Evolutionary conservation across 2,329 filamentous ascomycete species (phyloP), one percentile per base, ranked within the genome.

Genomic region (Macrophomina phaseolina): DNA sequence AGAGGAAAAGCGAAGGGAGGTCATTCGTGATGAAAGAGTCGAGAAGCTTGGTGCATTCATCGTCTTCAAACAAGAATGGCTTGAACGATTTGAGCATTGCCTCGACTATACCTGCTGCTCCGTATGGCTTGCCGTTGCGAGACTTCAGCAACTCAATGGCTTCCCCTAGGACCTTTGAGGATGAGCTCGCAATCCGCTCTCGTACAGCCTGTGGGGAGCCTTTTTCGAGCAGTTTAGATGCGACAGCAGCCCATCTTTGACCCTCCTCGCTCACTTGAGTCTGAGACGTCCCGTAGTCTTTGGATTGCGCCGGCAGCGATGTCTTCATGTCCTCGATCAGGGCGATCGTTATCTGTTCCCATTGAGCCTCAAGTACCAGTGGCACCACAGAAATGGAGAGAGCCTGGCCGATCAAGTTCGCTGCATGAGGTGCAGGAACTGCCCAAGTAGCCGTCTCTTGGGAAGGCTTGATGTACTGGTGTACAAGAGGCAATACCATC

Each of bases 271-370:
- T 86, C 32, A 97, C 84, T 48, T 83, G 82, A 61, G 87, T 84
- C 75, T 97, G 93, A 0, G 92, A 96, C 49, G 84, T 83, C 32
- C 86, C 84, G 71, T 91, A 91, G 18, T 93, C 91, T 69, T 90
- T 90, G 0, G 93, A 93, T 66, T 94, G 89, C 74, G 94, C 93
- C 0, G 94, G 93, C 5, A 92, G 84, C 0, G 93, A 96, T 5
- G 87, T 86, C 64, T 89, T 89, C 66, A 97, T 88, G 45, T 86
- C 84, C 38, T 87, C 82, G 32, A 89, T 82, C n/a, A 97, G 79
- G 0, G 83, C 76, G 1, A 86, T 80, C 0, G 87, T 86, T n/a
- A 93, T 78, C 1, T 81, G 81, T 2, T 81, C 76, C 91, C 92
- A 95, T 69, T 89, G 82, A 3, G 82, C 77, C 16, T 81, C 76